Evolutionary conservation across 2,329 filamentous ascomycete genomes (phyloP).

Genomic region (Tolypocladium pustulatum): DNA sequence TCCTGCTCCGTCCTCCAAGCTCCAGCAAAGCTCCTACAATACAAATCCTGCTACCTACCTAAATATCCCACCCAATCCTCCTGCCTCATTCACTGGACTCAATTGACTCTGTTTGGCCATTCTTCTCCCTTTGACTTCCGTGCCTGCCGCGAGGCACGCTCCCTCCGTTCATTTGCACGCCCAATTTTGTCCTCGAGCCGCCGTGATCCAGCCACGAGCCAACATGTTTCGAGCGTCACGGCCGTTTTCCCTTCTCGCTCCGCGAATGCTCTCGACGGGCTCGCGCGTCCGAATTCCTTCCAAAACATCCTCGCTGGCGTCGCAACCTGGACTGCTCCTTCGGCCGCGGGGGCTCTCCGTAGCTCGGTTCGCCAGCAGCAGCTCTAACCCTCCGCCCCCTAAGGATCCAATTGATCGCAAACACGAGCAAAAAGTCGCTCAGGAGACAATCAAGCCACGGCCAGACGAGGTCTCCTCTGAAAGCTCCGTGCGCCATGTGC

Average conservation of each 20-base stretch:
- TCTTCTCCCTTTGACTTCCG: neutral
- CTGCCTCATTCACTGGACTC: neutral
- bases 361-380: constrained; percentile 13
- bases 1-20: neutral
- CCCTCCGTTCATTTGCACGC: neutral
- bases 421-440: constrained; percentile 40
- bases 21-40: neutral
- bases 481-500: constrained; percentile 43
- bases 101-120: neutral
- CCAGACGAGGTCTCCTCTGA: constrained; percentile 50
- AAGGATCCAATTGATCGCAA: constrained; percentile 36
- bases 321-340: neutral
- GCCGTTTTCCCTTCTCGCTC: constrained; percentile 11
- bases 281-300: neutral
- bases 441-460: constrained; percentile 45
- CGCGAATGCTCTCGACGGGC: constrained; percentile 4
- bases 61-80: too few species aligned
- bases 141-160: neutral
- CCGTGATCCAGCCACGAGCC: neutral
- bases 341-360: neutral
- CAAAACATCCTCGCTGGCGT: neutral
- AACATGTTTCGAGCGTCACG: constrained; percentile 20
- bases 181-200: neutral
- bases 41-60: neutral
- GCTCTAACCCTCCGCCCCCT: constrained; percentile 12